Evolutionary conservation across 805 yeast species (phyloP), one percentile per base, ranked within the genome.

Genomic region (Starmerella potacharoeniae): DNA sequence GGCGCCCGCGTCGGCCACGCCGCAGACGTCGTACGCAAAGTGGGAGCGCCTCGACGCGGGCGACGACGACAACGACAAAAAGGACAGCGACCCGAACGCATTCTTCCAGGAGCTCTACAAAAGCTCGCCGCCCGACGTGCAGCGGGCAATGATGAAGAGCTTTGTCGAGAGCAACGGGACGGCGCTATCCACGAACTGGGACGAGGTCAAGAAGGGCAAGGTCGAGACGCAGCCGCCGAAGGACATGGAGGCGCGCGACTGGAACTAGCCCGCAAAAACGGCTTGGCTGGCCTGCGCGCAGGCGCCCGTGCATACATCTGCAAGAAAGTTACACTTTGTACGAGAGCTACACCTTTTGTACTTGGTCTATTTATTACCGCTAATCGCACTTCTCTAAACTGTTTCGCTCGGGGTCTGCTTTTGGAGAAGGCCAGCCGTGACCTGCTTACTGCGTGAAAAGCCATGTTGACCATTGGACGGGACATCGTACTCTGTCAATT

Each of bases 121-220:
- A 31, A 82, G 77, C 60, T 91, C 95, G 0, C 95, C 89, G 66
- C 93, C 85, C 7, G 96, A 93, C 64, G 83, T 95, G 0, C 75
- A 74, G 61, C 75, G 95, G 51, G 99, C 99, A 1, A 93, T 93
- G 97, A 84, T 87, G 95, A 93, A 93, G 71, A 86, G 96, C 52
- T 93, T 79, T 64, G 75, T 80, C n/a, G 96, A 93, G 69, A 86
- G 95, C 62, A 84, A 86, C 63, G 99, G 99, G 22, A 93, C 98
- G 0, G 80, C 95, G 1, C 73, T 93, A 56, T 86, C 95, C 47
- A 93, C 98, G 4, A 86, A 87, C 66, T 93, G 99, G 99, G 77
- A 72, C 10, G 95, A 88, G 57, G 97, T 95, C 2, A 74, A 79
- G 40, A 74, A 77, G 54, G 80, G 79, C 56, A 74, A 68, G 22